Percentiles rank a stretch among this genome's conserved stretches.
These are phyloP conservation scores for Candida methanosorbosa DNA, from an alignment of 805 yeast genomes.

Conservation along the genomic window DNA sequence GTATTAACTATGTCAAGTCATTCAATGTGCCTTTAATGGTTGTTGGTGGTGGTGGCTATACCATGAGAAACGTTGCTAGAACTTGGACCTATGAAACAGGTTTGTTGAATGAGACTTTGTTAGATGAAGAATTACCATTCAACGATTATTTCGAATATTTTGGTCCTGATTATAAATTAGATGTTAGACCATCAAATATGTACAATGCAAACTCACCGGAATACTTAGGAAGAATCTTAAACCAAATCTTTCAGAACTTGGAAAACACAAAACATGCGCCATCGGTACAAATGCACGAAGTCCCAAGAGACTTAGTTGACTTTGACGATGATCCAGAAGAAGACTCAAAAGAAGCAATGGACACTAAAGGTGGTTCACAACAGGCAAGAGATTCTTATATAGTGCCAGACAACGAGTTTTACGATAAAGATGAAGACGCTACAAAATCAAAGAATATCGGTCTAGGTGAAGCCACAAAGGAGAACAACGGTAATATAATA, in stretches of 20 bases:
- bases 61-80: conserved; percentile 93
- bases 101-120: conserved; percentile 65
- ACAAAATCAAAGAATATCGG: conserved; percentile 14
- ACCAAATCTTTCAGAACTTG: conserved; percentile 67
- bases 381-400: conserved; percentile 70
- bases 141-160: conserved; percentile 95
- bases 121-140: conserved; percentile 78
- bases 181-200: conserved; percentile 94
- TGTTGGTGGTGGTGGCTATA: conserved; percentile 97
- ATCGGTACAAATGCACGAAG: conserved; percentile 87
- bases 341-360: conserved; percentile 70
- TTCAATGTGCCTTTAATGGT: conserved; percentile 89
- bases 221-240: conserved; percentile 74
- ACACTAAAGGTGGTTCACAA: conserved; percentile 87
- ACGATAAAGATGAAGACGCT: conserved; percentile 51
- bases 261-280: conserved; percentile 94
- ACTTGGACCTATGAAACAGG: conserved; percentile 96
- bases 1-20: conserved; percentile 79
- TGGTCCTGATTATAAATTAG: conserved; percentile 94
- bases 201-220: conserved; percentile 92
- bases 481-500: too few species aligned
- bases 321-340: conserved; percentile 74
- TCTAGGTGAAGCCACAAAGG: too few species aligned
- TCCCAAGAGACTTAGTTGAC: conserved; percentile 85
- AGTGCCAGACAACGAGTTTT: conserved; percentile 71